Evolutionary conservation across 129 eudicot genomes (phyloP), one percentile per base, ranked within the genome.

Genomic region (Pseudognaphalium luteoalbum): DNA sequence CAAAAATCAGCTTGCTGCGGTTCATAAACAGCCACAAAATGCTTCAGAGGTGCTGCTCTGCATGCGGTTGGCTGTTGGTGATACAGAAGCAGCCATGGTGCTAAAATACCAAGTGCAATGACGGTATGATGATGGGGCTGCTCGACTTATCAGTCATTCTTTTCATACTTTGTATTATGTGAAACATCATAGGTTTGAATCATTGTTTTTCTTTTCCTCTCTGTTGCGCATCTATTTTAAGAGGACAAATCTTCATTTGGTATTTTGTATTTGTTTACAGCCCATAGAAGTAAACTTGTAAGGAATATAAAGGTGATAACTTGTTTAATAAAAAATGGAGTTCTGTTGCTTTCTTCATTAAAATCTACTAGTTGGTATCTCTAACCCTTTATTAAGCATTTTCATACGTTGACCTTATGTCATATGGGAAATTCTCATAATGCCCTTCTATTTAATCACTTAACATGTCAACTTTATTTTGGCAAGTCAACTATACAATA

Each of bases 1-100:
- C 91, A 80, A 66, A 89, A 82, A 76, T 89, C 96, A 75, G 85
- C 89, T 33, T 89, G 96, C 62, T 89, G 96, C 20, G 96, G 96
- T 69, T 86, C 66, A 25, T 65, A 65, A 65, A 65, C 70, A 67
- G 52, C 52, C 54, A 37, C 6, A 15, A n/a, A 65, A 73, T 5
- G 66, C 54, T 56, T 44, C 37, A 12, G 6, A n/a, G 81, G 65
- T 42, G 47, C 70, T 29, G 70, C 70, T 33, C 44, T 65, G 72
- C 72, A 67, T 67, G 51, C 14, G n/a, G 72, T 20, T 67, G 54
- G 72, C 72, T n/a, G 16, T 19, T 28, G 17, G 5, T 14, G 54
- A 67, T 4, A 67, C 33, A 67, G 29, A 33, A 12, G 20, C 69
- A 75, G 72, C 72, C 29, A 9, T 5, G 56, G 56, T 67, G 52